A percentile compares a stretch with the other conserved stretches of the same genome.
Evolutionary conservation across 441 rosid species (phyloP).

Genomic region (Euphorbia schlechtendalii): DNA sequence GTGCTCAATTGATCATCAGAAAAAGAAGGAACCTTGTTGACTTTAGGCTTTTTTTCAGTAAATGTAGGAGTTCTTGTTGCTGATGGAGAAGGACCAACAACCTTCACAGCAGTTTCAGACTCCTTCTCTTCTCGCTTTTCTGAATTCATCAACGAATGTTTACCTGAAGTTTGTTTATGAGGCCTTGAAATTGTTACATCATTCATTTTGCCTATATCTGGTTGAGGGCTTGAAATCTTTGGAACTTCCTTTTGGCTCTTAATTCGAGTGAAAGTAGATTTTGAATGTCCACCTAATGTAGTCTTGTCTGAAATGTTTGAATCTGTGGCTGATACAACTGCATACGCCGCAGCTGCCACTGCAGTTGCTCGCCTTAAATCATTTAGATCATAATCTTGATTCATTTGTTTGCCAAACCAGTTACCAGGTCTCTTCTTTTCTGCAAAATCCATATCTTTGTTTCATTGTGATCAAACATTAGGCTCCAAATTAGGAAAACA

Average conservation of each 20-base stretch:
- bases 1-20: too few species aligned
- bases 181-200: neutral
- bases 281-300: slow-evolving; percentile 14
- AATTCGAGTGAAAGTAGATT: slow-evolving; percentile 18
- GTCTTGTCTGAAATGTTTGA: slow-evolving; percentile 20
- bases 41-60: too few species aligned
- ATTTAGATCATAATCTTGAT: slow-evolving; percentile 26
- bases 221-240: slow-evolving; percentile 18
- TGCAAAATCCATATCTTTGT: slow-evolving; percentile 35
- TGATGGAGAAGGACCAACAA: too few species aligned
- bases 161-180: neutral
- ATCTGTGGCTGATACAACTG: slow-evolving; percentile 32
- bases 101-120: slow-evolving; percentile 19
- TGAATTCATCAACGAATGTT: slow-evolving; percentile 9
- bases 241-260: slow-evolving; percentile 33
- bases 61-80: too few species aligned
- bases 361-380: slow-evolving; percentile 43
- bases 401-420: slow-evolving; percentile 60
- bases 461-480: neutral
- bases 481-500: neutral
- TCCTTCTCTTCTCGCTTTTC: slow-evolving; percentile 20
- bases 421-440: slow-evolving; percentile 44
- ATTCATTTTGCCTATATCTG: slow-evolving; percentile 5
- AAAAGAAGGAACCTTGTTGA: too few species aligned
- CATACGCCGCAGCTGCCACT: slow-evolving; percentile 74